phyloP scores from a whole-genome alignment of 208 protist species.

The Leishmania aethiopica region DNA sequence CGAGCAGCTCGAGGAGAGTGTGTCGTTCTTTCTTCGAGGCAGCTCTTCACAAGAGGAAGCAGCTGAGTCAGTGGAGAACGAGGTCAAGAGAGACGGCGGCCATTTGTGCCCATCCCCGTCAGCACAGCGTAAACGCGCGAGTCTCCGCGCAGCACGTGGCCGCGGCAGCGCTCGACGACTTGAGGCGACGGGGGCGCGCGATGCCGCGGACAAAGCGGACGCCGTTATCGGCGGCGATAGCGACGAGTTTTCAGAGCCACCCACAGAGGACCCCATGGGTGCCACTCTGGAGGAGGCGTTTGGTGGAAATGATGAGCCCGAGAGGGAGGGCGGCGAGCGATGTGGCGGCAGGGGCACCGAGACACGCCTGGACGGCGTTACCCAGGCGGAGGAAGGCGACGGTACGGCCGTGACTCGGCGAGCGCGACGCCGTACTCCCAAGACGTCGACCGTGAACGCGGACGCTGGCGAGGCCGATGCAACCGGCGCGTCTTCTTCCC shows the following conservation, averaged over 20 bases:
- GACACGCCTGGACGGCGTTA: background rate
- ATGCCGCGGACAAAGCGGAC: background rate
- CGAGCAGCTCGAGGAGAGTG: background rate
- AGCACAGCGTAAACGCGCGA: background rate
- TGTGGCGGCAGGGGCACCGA: background rate
- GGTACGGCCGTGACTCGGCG: background rate
- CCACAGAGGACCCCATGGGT: conserved; percentile 3
- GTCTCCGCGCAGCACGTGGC: background rate
- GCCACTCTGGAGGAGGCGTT: background rate
- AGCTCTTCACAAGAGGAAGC: background rate
- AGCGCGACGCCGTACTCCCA: background rate
- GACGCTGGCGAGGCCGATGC: background rate
- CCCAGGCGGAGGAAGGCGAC: background rate
- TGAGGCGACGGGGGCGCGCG: background rate
- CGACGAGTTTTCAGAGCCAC: background rate
- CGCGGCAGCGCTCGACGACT: background rate
- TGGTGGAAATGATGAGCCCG: background rate
- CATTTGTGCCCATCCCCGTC: background rate
- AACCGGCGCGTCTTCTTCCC: background rate
- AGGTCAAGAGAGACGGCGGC: background rate
- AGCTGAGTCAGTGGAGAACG: background rate
- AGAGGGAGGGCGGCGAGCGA: background rate
- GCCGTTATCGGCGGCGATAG: background rate
- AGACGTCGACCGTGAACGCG: background rate
- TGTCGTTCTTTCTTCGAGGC: background rate